phyloP scores from a whole-genome alignment of 1,284 basidiomycete species.

The Trametes pubescens region DNA sequence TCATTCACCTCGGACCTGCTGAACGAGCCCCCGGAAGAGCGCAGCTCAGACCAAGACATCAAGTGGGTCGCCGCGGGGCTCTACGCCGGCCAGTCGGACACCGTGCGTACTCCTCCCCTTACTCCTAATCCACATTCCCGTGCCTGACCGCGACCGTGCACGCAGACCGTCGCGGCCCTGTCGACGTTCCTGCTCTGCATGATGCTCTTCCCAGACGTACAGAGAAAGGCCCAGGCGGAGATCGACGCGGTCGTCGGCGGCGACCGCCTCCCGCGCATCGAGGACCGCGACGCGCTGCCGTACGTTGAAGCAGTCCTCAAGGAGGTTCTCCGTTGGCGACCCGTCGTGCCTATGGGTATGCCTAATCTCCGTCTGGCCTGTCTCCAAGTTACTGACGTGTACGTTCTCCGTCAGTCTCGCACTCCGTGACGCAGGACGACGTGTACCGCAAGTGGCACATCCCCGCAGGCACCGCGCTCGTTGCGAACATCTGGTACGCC shows the following conservation, averaged over 20 bases:
- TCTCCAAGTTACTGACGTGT: not conserved
- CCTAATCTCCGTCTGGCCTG: not conserved
- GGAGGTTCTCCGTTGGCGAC: constrained; percentile 31
- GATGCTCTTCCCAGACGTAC: constrained; percentile 17
- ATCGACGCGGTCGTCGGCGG: constrained; percentile 35
- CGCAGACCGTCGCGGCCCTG: constrained; percentile 10
- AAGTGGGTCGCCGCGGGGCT: constrained; percentile 29
- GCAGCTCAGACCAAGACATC: constrained; percentile 28
- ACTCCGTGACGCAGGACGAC: constrained; percentile 11
- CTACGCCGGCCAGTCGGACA: constrained; percentile 36
- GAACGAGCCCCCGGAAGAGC: constrained; percentile 20
- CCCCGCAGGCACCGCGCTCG: constrained; percentile 2
- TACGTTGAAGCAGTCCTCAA: constrained; percentile 31
- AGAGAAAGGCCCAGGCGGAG: constrained; percentile 38
- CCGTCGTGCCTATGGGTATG: constrained; percentile 23
- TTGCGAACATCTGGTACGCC: constrained; percentile 10
- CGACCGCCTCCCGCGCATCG: constrained; percentile 29
- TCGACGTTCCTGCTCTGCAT: constrained; percentile 16
- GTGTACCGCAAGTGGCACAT: constrained; percentile 4
- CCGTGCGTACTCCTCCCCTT: constrained; percentile 9
- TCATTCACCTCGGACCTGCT: constrained; percentile 31
- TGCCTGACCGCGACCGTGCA: not conserved
- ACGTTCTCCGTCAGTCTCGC: not conserved
- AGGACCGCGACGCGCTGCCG: constrained; percentile 23
- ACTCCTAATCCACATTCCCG: no score